Base-by-base conservation (phyloP, 2,329 filamentous ascomycete species). In the Fusarium virguliforme region DNA sequence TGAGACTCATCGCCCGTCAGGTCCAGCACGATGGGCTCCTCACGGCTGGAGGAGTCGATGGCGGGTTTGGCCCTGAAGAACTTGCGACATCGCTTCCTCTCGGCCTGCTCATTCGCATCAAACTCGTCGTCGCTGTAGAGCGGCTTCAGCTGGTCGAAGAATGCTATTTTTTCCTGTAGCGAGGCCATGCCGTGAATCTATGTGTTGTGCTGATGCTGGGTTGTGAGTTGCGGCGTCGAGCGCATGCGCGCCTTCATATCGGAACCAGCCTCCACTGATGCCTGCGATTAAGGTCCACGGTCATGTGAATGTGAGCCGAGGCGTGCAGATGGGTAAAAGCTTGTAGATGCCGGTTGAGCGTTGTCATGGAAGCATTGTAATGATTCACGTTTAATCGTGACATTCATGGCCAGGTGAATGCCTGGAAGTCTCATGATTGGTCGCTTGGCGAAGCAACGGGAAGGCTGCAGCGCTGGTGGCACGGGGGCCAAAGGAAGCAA, bases 81-180 rank as follows among this genome's bases (percentile, higher is more conserved):
- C 2, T 65, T 65, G 40, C 76, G 67, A 28, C 76, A 74, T 26
- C 62, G 68, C 30, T 72, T 56, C 18, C 85, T 79, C 41, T 79
- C 76, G 8, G 78, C 68, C 67, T 81, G 74, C 38, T 85, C 80
- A 8, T 43, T 50, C 3, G 62, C 50, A 46, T 78, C 72, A 18
- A 80, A 73, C 30, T 75, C 76, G 24, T 80, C 79, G 37, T 77
- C 75, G 34, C 77, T 75, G 30, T 82, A 80, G 9, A 81, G 70
- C 57, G 76, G 73, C 13, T 81, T 77, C 1, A 87, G 75, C n/a
- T 77, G 76, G n/a, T 79, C 69, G 68, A 87, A 88, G 66, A 85
- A 86, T 0, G 79, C 82, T 24, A 76, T 51, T 72, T 88, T 88
- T 37, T 84, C 83, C 55, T 79, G 72, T 7, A 84, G 56, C 3